A percentile compares a stretch with the other conserved stretches of the same genome.
These are phyloP conservation scores for Paramecium bursaria DNA, from an alignment of 73 alveolate genomes.

Conservation along the genomic window DNA sequence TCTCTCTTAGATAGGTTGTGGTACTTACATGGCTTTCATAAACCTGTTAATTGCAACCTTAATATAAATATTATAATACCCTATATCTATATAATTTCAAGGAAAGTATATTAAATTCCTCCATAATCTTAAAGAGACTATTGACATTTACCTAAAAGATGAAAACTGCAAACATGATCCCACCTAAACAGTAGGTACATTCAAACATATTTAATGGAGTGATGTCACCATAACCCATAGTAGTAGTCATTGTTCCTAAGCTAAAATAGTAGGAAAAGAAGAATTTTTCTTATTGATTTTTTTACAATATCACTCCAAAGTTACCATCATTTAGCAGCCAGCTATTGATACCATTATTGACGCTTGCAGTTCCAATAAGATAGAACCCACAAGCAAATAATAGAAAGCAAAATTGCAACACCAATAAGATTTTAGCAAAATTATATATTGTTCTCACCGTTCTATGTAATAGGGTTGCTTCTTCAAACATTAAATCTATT, in stretches of 20 bases:
- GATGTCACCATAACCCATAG: slow-evolving; percentile 59
- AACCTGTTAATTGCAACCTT: slow-evolving; percentile 1
- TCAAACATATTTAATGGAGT: slow-evolving; percentile 35
- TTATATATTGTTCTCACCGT: slow-evolving; percentile 37
- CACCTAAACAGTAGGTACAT: slow-evolving; percentile 10
- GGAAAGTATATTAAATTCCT: slow-evolving; percentile 10
- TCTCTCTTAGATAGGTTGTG: not conserved
- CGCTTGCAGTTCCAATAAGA: slow-evolving; percentile 24
- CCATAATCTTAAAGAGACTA: slow-evolving; percentile 6
- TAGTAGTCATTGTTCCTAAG: slow-evolving; percentile 28
- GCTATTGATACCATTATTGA: slow-evolving; percentile 20
- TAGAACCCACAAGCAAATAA: slow-evolving; percentile 26
- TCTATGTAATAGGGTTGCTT: slow-evolving; percentile 46
- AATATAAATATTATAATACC: not conserved
- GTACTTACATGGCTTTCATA: slow-evolving; percentile 26
- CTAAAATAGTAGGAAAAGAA: slow-evolving; percentile 20
- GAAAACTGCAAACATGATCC: slow-evolving; percentile 24
- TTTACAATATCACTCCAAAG: slow-evolving; percentile 37
- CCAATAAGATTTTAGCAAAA: slow-evolving; percentile 20
- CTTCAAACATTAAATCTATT: slow-evolving; percentile 55
- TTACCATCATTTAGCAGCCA: slow-evolving; percentile 54
- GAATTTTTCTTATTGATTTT: no score
- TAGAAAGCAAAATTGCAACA: slow-evolving; percentile 39
- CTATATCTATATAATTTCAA: slow-evolving; percentile 1
- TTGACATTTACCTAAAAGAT: slow-evolving; percentile 5